Conservation (phyloP, 306 rosid genomes). For the Casuarina equisetifolia region DNA sequence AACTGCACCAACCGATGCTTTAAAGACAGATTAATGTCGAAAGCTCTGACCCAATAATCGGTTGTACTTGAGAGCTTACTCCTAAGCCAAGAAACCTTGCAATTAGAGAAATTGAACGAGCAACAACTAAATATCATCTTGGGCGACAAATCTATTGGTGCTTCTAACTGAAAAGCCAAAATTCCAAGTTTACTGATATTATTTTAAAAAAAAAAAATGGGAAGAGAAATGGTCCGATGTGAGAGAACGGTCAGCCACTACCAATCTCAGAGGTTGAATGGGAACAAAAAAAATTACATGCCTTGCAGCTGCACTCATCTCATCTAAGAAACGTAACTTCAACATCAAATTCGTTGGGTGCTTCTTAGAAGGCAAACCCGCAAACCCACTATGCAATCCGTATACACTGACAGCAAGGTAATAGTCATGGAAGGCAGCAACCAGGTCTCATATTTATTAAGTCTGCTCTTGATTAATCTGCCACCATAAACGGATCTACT, state of each 20-base stretch:
- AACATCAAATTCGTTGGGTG: neutral
- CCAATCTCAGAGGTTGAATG: neutral
- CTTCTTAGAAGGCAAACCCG: constrained; percentile 4
- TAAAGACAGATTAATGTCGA: no score
- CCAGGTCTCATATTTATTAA: constrained; percentile 13
- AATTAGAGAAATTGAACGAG: neutral
- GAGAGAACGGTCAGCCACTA: constrained; percentile 1
- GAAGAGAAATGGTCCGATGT: neutral
- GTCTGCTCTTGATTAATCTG: constrained; percentile 45
- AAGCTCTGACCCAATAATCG: no score
- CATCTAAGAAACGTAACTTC: neutral
- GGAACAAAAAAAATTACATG: constrained; percentile 1
- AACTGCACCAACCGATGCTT: neutral
- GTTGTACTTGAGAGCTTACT: no score
- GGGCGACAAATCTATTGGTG: neutral
- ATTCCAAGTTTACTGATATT: constrained; percentile 4
- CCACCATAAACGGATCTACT: constrained; percentile 81
- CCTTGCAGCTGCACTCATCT: constrained; percentile 13
- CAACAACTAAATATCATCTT: neutral
- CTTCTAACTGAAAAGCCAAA: neutral
- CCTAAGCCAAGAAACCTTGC: no score
- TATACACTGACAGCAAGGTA: constrained; percentile 15
- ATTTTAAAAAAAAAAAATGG: neutral
- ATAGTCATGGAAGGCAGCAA: constrained; percentile 20
- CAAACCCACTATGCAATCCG: constrained; percentile 1